Percentiles rank a stretch among this genome's conserved stretches.
Evolutionary conservation across 139 green algal species (phyloP).

Genomic region (Volvox reticuliferus): DNA sequence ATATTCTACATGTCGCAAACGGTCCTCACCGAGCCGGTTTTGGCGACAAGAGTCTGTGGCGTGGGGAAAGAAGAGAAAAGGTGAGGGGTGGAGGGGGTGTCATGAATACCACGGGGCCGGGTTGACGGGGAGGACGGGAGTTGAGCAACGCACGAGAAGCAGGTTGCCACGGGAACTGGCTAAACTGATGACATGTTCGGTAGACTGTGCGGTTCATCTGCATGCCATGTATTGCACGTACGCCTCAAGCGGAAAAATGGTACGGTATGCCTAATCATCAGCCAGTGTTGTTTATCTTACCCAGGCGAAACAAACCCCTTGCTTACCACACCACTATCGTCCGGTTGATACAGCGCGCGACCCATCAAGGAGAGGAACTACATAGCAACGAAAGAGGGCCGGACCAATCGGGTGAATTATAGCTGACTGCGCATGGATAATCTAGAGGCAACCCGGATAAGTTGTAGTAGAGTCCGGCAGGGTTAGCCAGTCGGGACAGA

Average conservation of each 20-base stretch:
- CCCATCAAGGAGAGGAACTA: conserved; percentile 40
- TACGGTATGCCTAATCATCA: too few relatives aligned
- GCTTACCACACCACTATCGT: conserved; percentile 14
- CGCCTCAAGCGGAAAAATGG: too few relatives aligned
- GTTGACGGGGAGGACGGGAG: too few relatives aligned
- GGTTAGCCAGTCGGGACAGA: background rate
- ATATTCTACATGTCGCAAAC: background rate
- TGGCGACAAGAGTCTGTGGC: background rate
- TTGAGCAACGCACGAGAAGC: too few relatives aligned
- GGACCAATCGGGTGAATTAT: too few relatives aligned
- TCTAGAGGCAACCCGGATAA: background rate
- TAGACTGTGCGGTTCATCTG: background rate
- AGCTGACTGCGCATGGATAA: too few relatives aligned
- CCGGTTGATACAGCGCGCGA: conserved; percentile 19
- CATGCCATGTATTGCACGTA: too few relatives aligned
- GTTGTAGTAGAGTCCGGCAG: background rate
- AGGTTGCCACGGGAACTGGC: background rate
- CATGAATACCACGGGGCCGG: too few relatives aligned
- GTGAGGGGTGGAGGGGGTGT: too few relatives aligned
- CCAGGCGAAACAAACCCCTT: background rate
- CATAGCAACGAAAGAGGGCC: background rate
- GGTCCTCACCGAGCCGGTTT: background rate
- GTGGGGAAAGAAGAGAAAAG: background rate
- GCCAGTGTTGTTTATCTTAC: background rate
- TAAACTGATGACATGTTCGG: background rate